A percentile compares a stretch with the other conserved stretches of the same genome.
Evolutionary conservation across 495 filamentous ascomycete species (phyloP).

Genomic region (Delitschia confertaspora): DNA sequence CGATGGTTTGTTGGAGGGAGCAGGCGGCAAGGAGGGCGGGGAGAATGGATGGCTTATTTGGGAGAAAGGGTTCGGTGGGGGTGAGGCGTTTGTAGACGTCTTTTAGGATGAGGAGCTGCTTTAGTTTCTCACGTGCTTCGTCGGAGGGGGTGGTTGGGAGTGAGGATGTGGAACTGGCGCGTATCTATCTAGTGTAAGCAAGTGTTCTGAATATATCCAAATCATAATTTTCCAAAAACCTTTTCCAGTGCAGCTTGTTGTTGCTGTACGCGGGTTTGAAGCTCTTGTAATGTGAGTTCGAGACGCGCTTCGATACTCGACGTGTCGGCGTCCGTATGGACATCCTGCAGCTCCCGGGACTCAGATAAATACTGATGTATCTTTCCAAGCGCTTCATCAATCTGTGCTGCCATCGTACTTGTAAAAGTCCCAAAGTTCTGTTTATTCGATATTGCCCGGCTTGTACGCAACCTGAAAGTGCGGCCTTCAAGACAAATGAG

Average conservation of each 20-base stretch:
- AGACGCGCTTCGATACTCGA: constrained; percentile 41
- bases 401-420: constrained; percentile 11
- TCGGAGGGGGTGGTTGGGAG: constrained; percentile 28
- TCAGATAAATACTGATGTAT: constrained; percentile 26
- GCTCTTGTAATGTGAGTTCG: constrained; percentile 53
- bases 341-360: constrained; percentile 11
- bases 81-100: constrained; percentile 55
- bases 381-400: constrained; percentile 9
- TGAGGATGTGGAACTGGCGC: constrained; percentile 16
- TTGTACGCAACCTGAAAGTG: too few species aligned
- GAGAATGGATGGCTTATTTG: constrained; percentile 55
- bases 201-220: neutral
- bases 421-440: neutral
- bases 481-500: too few species aligned
- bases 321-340: constrained; percentile 25
- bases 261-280: constrained; percentile 55
- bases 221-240: constrained; percentile 30
- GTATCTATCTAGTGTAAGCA: constrained; percentile 5
- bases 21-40: constrained; percentile 63
- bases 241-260: constrained; percentile 54
- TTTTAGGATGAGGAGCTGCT: constrained; percentile 50
- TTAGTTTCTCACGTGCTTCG: constrained; percentile 42
- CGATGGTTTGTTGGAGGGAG: constrained; percentile 52
- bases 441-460: neutral
- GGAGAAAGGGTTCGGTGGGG: constrained; percentile 53